Base-by-base conservation (phyloP, 2,329 filamentous ascomycete genomes). In the Ophiostoma novo-ulmi region DNA sequence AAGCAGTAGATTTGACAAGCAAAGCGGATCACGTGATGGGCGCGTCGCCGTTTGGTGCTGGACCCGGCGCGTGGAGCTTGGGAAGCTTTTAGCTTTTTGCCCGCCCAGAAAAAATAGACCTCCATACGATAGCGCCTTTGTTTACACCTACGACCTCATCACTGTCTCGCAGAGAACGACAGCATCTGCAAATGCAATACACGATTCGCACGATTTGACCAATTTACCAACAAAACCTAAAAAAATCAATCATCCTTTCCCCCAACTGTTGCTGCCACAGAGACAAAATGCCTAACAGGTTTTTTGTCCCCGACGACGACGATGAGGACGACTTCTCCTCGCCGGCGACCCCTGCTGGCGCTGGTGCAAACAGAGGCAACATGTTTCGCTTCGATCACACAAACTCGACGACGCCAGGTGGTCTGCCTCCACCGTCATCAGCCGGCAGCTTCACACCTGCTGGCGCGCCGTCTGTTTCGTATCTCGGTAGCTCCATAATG, bases 391-490 rank as follows among this genome's bases (percentile, higher is more conserved):
- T 81, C 55, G 81, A 77, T 72, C 80, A 83, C 41, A 69, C 71
- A 68, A 83, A 84, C 7, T 83, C 85, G 52, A 86, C 84, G 2
- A 87, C 85, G 1, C 85, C 85, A 5, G 82, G 82, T 22, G 85
- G 82, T 0, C 82, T 82, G 38, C 83, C 83, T 36, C 83, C 84
- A 13, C 84, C 85, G 11, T 85, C 85, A 38, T 84, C 84, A 8
- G 81, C 81, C 10, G 82, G 82, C 5, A 86, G 84, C 63, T 87
- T 87, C 77, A 87, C 85, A 1, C 85, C 85, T 1, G 80, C 81
- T 20, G 86, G 86, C 70, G 85, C 85, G 20, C 85, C 85, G 0
- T 85, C 85, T 31, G 83, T 81, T 39, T 84, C 84, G 14, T 87
- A 81, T 74, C 77, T 87, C 52, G 83, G 85, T 70, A 86, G 85